A percentile compares a stretch with the other conserved stretches of the same genome.
phyloP scores from a whole-genome alignment of 1,139 yeast genomes.

The Chernovozyma aurita region DNA sequence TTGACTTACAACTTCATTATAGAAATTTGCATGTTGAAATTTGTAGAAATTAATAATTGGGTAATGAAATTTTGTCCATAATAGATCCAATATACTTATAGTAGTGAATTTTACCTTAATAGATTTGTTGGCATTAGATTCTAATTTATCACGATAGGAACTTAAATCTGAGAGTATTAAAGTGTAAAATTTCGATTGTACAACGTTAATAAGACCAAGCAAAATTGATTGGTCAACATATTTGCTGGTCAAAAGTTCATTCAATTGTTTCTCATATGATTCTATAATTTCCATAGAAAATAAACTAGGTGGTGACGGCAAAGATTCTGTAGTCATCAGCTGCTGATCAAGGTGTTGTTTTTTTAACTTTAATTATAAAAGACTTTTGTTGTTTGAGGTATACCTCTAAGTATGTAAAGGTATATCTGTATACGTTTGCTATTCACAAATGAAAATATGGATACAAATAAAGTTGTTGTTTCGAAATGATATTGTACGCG shows the following conservation, averaged over 20 bases:
- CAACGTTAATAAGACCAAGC: constrained; percentile 39
- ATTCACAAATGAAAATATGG: not conserved
- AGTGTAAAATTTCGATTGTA: constrained; percentile 38
- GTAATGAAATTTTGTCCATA: constrained; percentile 63
- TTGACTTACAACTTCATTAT: constrained; percentile 13
- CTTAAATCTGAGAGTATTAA: constrained; percentile 35
- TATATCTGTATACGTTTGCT: not conserved
- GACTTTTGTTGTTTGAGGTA: too few relatives aligned
- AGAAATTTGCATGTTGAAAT: constrained; percentile 31
- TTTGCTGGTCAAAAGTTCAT: constrained; percentile 24
- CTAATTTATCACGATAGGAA: constrained; percentile 16
- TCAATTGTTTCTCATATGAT: constrained; percentile 24
- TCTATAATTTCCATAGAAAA: constrained; percentile 17
- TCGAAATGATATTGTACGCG: too few relatives aligned
- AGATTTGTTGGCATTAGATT: constrained; percentile 1
- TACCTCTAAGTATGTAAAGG: too few relatives aligned
- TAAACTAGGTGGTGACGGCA: not conserved
- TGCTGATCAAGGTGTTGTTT: too few relatives aligned
- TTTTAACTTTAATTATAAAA: too few relatives aligned
- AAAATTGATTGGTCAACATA: constrained; percentile 41
- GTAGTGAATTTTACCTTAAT: constrained; percentile 24
- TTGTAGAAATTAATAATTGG: constrained; percentile 58
- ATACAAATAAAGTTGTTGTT: not conserved
- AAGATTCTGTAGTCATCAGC: not conserved
- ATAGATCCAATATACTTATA: constrained; percentile 34